A percentile compares a stretch with the other conserved stretches of the same genome.
Conservation (phyloP, 495 filamentous ascomycete species). For the Penicillium canariense region DNA sequence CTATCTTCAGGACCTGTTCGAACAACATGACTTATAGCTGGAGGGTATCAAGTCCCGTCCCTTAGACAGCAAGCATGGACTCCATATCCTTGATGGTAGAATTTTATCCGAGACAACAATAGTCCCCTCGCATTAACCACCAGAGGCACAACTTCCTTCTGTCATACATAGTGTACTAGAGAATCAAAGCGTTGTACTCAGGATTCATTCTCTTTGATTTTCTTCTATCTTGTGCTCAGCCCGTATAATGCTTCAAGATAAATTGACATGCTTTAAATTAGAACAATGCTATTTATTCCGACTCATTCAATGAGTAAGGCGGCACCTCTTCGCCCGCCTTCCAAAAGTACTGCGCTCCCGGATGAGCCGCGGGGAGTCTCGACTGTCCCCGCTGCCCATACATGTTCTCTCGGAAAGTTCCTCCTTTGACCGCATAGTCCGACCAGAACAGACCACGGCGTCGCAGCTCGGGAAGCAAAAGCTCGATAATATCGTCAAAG, state of each 20-base stretch:
- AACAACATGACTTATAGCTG: no score
- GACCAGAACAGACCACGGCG: constrained; percentile 46
- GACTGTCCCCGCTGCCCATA: constrained; percentile 35
- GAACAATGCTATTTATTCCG: constrained; percentile 1
- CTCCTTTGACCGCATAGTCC: constrained; percentile 44
- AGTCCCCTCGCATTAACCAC: neutral
- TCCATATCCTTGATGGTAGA: no score
- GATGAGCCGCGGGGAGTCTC: constrained; percentile 42
- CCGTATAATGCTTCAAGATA: neutral
- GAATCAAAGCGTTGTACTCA: no score
- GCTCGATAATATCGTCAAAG: constrained; percentile 61
- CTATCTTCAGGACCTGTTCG: no score
- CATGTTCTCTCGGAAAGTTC: constrained; percentile 47
- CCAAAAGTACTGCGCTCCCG: constrained; percentile 48
- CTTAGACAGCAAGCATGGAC: no score
- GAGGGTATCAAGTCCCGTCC: no score
- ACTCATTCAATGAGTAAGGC: constrained; percentile 23
- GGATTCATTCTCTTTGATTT: no score
- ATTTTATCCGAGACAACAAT: neutral
- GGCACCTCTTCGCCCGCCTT: constrained; percentile 32
- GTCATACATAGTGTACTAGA: no score
- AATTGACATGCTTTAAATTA: neutral
- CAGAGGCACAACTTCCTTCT: neutral
- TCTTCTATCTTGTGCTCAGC: no score
- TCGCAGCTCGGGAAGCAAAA: constrained; percentile 45